A percentile compares a stretch with the other conserved stretches of the same genome.
Conservation (phyloP, 2,329 filamentous ascomycete species). For the Phaeosphaeria sp. region DNA sequence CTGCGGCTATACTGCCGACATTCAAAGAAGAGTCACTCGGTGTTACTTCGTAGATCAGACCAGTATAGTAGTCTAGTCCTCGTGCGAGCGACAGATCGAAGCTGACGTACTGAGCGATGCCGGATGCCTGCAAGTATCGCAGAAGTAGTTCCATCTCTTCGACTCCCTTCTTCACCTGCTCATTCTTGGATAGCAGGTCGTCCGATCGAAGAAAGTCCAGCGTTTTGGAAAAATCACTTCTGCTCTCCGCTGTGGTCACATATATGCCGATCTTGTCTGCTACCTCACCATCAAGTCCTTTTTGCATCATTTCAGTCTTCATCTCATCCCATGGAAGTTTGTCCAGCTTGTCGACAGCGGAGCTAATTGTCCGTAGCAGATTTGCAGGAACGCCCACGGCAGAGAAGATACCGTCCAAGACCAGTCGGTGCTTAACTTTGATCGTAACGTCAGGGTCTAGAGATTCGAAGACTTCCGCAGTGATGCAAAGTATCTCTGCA, state of each 20-base stretch:
- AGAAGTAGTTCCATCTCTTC: slow-evolving; percentile 79
- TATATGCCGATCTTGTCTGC: slow-evolving; percentile 85
- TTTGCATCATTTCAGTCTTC: slow-evolving; percentile 87
- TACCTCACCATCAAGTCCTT: slow-evolving; percentile 75
- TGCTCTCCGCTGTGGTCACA: slow-evolving; percentile 73
- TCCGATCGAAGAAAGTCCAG: slow-evolving; percentile 65
- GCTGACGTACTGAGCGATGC: slow-evolving; percentile 72
- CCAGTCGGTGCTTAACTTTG: slow-evolving; percentile 91
- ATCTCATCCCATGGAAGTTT: slow-evolving; percentile 87
- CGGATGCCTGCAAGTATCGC: slow-evolving; percentile 77
- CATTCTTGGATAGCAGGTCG: slow-evolving; percentile 70
- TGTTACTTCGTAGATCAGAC: slow-evolving; percentile 84
- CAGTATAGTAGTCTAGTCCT: slow-evolving; percentile 86
- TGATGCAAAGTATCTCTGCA: slow-evolving; percentile 74
- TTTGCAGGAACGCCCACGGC: slow-evolving; percentile 84
- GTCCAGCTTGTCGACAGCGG: slow-evolving; percentile 90
- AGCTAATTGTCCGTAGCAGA: slow-evolving; percentile 84
- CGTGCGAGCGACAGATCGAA: slow-evolving; percentile 87
- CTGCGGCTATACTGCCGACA: slow-evolving; percentile 63
- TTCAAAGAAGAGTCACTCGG: slow-evolving; percentile 70
- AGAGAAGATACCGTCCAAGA: slow-evolving; percentile 85
- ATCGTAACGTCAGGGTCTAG: slow-evolving; percentile 78
- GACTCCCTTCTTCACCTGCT: slow-evolving; percentile 77
- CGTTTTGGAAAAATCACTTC: slow-evolving; percentile 58
- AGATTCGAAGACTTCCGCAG: slow-evolving; percentile 80